A percentile compares a stretch with the other conserved stretches of the same genome.
These are phyloP conservation scores for Phytophthora brassicae DNA, from an alignment of 352 stramenopile species.

Conservation along the genomic window DNA sequence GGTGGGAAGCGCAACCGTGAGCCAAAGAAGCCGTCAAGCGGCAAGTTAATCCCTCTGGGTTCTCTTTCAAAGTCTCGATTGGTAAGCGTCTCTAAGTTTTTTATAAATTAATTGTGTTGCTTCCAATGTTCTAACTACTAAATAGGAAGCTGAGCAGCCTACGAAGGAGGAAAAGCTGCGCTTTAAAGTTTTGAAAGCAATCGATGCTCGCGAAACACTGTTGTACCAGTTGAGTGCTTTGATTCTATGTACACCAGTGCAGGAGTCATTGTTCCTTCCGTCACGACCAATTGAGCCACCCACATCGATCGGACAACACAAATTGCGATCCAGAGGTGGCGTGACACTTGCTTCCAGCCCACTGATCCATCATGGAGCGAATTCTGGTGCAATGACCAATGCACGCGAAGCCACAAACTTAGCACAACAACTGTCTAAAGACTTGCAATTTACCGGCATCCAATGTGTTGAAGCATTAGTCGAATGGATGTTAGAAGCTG, in stretches of 20 bases:
- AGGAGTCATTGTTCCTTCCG: conserved; percentile 55
- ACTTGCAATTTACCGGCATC: conserved; percentile 66
- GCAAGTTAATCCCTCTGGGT: conserved; percentile 42
- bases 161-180: conserved; percentile 74
- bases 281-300: conserved; percentile 40
- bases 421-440: conserved; percentile 62
- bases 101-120: not conserved
- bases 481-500: conserved; percentile 81
- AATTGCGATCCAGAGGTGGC: conserved; percentile 45
- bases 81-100: conserved; percentile 10
- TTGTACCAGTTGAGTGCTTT: conserved; percentile 73
- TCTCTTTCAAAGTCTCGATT: conserved; percentile 33
- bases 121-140: not conserved
- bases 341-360: conserved; percentile 42
- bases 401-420: conserved; percentile 67
- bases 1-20: conserved; percentile 22
- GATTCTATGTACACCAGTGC: conserved; percentile 66
- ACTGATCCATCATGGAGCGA: conserved; percentile 14
- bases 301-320: conserved; percentile 28
- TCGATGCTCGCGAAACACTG: conserved; percentile 65
- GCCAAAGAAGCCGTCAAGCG: conserved; percentile 27
- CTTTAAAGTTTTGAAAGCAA: conserved; percentile 66
- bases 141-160: conserved; percentile 30
- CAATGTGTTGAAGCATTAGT: conserved; percentile 78
- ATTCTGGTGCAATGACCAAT: conserved; percentile 55